Conservation (phyloP, 352 stramenopile genomes). For the Pythium brachiatum region DNA sequence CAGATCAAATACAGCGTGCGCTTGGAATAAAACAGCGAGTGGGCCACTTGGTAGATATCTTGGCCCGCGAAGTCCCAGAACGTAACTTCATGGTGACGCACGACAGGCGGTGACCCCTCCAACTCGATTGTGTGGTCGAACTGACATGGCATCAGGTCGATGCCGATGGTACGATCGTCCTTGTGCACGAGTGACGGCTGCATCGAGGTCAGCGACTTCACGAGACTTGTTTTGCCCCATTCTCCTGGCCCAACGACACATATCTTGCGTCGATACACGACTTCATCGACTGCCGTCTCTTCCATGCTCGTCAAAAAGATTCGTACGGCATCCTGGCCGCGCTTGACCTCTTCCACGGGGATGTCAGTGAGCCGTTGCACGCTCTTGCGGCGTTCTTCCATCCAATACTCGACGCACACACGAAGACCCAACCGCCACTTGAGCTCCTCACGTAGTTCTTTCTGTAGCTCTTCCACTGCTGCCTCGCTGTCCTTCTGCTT, state of each 20-base stretch:
- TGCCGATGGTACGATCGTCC: constrained; percentile 33
- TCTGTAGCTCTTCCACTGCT: constrained; percentile 1
- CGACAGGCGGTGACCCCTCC: neutral
- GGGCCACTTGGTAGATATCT: constrained; percentile 16
- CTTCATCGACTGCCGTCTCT: neutral
- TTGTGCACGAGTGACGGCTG: constrained; percentile 17
- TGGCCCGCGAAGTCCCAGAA: constrained; percentile 24
- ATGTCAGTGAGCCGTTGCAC: constrained; percentile 14
- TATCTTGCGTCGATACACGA: constrained; percentile 29
- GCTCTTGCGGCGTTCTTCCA: neutral
- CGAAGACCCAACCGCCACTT: constrained; percentile 14
- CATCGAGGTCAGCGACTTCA: constrained; percentile 29
- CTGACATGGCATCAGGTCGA: constrained; percentile 30
- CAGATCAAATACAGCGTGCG: constrained; percentile 22
- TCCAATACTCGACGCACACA: constrained; percentile 14
- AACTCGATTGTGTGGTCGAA: constrained; percentile 12
- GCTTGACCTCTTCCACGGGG: constrained; percentile 21
- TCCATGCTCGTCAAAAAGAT: constrained; percentile 21
- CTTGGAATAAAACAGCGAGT: constrained; percentile 21
- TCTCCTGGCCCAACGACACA: constrained; percentile 31
- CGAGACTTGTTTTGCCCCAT: constrained; percentile 39
- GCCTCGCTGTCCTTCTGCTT: neutral
- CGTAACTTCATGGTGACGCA: constrained; percentile 10
- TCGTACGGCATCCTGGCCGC: constrained; percentile 11
- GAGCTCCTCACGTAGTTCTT: constrained; percentile 14